Conservation (phyloP, 1,139 yeast species). For the Sugiyamaella xylanicola region DNA sequence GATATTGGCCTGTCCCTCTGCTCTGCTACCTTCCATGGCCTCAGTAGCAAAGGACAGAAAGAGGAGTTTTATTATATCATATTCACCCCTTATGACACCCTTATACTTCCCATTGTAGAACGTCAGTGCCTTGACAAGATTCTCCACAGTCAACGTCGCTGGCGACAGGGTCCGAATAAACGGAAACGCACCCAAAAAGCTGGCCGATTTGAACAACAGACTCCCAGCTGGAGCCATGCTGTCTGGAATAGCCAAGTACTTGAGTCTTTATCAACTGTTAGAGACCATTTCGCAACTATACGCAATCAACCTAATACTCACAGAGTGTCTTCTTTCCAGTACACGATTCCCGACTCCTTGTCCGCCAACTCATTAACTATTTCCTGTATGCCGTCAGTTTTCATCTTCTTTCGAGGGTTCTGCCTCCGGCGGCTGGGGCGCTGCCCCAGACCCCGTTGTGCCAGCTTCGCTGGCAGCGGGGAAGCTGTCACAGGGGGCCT, state of each 20-base stretch:
- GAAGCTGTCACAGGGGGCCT: not conserved
- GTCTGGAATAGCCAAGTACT: constrained; percentile 37
- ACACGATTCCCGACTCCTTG: constrained; percentile 36
- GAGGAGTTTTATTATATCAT: constrained; percentile 44
- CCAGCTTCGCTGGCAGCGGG: not conserved
- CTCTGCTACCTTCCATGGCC: constrained; percentile 24
- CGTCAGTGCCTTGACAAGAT: constrained; percentile 49
- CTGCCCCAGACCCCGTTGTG: not conserved
- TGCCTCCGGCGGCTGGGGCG: not conserved
- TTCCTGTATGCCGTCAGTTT: constrained; percentile 25
- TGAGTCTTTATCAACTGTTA: constrained; percentile 20
- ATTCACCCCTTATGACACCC: constrained; percentile 41
- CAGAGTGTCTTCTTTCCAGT: constrained; percentile 41
- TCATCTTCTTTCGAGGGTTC: not conserved
- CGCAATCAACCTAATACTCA: constrained; percentile 23
- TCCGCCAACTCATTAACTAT: constrained; percentile 36
- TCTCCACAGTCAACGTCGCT: constrained; percentile 46
- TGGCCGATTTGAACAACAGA: constrained; percentile 42
- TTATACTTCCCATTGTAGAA: constrained; percentile 44
- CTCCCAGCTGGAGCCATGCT: constrained; percentile 39
- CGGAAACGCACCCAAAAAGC: constrained; percentile 50
- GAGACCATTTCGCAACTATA: too few species aligned
- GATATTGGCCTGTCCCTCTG: constrained; percentile 14
- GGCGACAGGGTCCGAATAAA: constrained; percentile 42
- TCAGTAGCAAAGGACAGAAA: constrained; percentile 46